A percentile compares a stretch with the other conserved stretches of the same genome.
Evolutionary conservation across 345 rosid species (phyloP).

Genomic region (Rhodomyrtus tomentosa): DNA sequence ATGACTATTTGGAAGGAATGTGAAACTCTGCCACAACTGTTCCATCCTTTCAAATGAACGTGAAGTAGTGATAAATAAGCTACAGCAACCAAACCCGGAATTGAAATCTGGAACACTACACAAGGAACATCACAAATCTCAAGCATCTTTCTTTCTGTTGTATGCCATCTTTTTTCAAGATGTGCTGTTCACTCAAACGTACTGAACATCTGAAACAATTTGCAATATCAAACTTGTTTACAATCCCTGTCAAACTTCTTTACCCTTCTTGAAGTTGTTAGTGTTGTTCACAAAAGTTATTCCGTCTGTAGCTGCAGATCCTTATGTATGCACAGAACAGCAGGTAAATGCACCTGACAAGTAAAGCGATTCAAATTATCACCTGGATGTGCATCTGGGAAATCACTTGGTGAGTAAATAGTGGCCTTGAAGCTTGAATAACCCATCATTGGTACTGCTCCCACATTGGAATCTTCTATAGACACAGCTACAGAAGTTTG

Average conservation of each 20-base stretch:
- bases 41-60: not conserved
- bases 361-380: not conserved
- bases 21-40: not conserved
- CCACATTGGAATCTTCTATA: constrained; percentile 14
- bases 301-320: too few species aligned
- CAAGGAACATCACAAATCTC: not conserved
- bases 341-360: too few species aligned
- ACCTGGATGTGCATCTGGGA: constrained; percentile 89
- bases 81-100: not conserved
- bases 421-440: constrained; percentile 22
- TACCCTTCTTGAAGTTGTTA: too few species aligned
- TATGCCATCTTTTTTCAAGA: not conserved
- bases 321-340: too few species aligned
- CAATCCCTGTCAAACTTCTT: too few species aligned
- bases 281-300: too few species aligned
- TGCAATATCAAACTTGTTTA: too few species aligned
- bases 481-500: constrained; percentile 11
- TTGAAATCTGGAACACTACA: not conserved
- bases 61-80: not conserved
- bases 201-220: too few species aligned
- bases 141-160: not conserved
- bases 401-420: constrained; percentile 51
- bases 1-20: not conserved
- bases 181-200: too few species aligned
- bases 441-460: constrained; percentile 3